Evolutionary conservation across 306 rosid genomes (phyloP), one percentile per base, ranked within the genome.

Genomic region (Medicago arabica): DNA sequence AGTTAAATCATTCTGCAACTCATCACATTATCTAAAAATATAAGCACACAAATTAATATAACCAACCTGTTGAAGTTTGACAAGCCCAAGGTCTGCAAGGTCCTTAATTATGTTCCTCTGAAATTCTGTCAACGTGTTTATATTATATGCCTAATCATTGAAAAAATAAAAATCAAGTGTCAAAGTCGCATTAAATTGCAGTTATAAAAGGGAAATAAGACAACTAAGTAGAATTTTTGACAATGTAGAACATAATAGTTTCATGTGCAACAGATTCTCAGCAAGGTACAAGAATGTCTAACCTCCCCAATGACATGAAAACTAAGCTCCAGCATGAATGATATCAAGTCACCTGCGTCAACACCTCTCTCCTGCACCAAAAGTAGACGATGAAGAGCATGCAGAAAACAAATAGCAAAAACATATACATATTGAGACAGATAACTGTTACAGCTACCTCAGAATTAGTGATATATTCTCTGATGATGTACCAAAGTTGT

Each of bases 41-140:
- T 70, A 53, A 74, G 76, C 38, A 78, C 31, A 65, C 69, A 74
- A 69, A 79, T 66, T 66, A 65, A 61, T 67, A 51, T 78, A 66
- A 95, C 99, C 96, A 66, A 95, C 99, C 96, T 95, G 97, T 79
- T 95, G 97, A 82, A 92, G 90, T 88, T 92, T 95, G 81, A 95
- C 93, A 71, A 95, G 79, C 77, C 99, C 99, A 83, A 95, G 88
- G 82, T 92, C 99, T 65, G 97, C 88, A 64, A 95, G 92, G 76
- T 95, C 97, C 86, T 89, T 95, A 78, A 92, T 78, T 12, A 75
- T 82, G 80, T 69, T 82, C 82, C 86, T 86, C 82, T 95, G 97
- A 80, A 88, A 78, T 64, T 90, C 96, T 4, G 86, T 88, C 91
- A 95, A 75, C 46, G 99, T 83, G 81, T 85, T 85, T 71, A 69